phyloP scores from a whole-genome alignment of 208 protist species.

The Acanthamoeba castellanii region DNA sequence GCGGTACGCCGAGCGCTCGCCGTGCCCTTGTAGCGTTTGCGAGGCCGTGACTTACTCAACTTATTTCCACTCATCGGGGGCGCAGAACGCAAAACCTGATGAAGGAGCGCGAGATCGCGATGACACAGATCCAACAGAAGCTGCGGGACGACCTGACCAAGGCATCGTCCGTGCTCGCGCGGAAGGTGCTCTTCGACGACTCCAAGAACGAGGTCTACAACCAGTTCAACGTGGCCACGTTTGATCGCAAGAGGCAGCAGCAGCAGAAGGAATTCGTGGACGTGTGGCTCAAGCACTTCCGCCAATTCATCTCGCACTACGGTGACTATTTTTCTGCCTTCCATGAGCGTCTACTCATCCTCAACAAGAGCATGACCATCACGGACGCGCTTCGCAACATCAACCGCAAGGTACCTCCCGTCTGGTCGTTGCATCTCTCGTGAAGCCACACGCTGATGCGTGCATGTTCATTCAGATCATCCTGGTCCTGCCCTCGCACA shows the following conservation, averaged over 20 bases:
- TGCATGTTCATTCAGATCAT: background rate
- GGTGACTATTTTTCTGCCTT: conserved; percentile 60
- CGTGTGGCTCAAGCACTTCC: conserved; percentile 41
- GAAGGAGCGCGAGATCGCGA: conserved; percentile 53
- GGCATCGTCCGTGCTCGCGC: background rate
- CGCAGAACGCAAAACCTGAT: conserved; percentile 66
- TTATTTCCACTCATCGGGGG: background rate
- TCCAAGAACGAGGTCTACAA: conserved; percentile 39
- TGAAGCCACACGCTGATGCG: background rate
- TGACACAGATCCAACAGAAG: conserved; percentile 65
- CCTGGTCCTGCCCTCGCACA: conserved; percentile 28
- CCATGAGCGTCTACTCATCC: conserved; percentile 41
- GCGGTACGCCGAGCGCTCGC: background rate
- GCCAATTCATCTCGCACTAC: conserved; percentile 40
- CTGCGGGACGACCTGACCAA: conserved; percentile 22
- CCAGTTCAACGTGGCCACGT: conserved; percentile 32
- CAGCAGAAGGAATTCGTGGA: conserved; percentile 21
- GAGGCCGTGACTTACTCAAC: background rate
- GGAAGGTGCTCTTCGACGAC: conserved; percentile 58
- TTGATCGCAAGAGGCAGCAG: conserved; percentile 3
- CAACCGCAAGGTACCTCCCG: conserved; percentile 30
- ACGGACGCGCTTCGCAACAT: conserved; percentile 44
- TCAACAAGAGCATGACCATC: conserved; percentile 66
- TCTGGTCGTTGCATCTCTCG: background rate
- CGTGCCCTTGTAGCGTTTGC: background rate